Conservation (phyloP, 176 grass and related monocot genomes). For the Microstegium vimineum region DNA sequence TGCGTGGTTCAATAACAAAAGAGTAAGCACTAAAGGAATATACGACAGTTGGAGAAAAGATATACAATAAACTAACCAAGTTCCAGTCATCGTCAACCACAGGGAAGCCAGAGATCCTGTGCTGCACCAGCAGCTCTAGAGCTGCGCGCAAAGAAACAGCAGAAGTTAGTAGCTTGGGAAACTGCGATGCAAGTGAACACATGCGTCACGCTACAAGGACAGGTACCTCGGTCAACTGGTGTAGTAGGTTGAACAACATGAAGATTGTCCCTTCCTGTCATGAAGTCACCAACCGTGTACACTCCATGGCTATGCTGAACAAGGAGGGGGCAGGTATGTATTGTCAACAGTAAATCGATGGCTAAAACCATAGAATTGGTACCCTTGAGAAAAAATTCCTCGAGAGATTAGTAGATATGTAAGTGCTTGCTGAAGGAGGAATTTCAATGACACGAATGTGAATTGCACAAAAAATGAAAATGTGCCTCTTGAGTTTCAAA, state of each 20-base stretch:
- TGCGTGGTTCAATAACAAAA: neutral
- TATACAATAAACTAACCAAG: conserved; percentile 42
- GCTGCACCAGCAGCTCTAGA: conserved; percentile 62
- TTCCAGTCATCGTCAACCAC: conserved; percentile 79
- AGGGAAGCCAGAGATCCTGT: conserved; percentile 82
- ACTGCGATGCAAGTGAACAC: neutral
- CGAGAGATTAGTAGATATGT: neutral
- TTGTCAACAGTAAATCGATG: neutral
- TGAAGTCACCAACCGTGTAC: conserved; percentile 86
- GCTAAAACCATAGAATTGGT: neutral
- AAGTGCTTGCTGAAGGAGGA: neutral
- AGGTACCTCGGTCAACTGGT: conserved; percentile 61
- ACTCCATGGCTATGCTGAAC: conserved; percentile 59
- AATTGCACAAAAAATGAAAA: neutral
- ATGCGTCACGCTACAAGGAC: neutral
- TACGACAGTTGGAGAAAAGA: neutral
- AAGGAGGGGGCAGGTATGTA: neutral
- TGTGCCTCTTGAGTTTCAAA: neutral
- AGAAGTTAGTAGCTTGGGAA: conserved; percentile 1
- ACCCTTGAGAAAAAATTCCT: too few species aligned
- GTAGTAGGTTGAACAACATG: conserved; percentile 59
- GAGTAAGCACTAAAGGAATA: neutral
- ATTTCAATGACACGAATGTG: neutral
- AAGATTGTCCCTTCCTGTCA: conserved; percentile 69
- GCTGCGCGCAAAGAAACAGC: conserved; percentile 32